A percentile compares a stretch with the other conserved stretches of the same genome.
Conservation (phyloP, 192 early-diverging fungal species). For the Linnemannia hyalina region DNA sequence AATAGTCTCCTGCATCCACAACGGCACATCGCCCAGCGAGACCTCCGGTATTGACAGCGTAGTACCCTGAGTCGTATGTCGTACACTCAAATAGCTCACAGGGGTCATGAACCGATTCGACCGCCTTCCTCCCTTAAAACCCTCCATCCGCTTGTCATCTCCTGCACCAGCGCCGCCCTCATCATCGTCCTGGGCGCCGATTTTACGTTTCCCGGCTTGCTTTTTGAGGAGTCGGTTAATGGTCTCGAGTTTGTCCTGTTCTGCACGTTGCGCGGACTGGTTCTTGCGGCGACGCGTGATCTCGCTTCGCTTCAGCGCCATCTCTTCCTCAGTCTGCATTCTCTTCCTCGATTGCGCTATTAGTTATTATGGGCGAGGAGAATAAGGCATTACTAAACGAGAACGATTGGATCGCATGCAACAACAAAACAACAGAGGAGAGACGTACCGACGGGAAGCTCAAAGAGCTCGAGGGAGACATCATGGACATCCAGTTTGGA, state of each 20-base stretch:
- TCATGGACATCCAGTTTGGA: conserved; percentile 76
- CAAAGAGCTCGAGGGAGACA: conserved; percentile 63
- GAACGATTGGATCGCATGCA: not conserved
- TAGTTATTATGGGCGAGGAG: not conserved
- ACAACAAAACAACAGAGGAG: not conserved
- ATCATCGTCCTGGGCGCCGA: conserved; percentile 70
- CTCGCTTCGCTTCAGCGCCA: conserved; percentile 78
- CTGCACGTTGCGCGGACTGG: conserved; percentile 81
- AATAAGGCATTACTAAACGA: not conserved
- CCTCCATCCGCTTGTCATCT: conserved; percentile 48
- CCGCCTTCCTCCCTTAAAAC: not conserved
- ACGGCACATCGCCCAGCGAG: conserved; percentile 34
- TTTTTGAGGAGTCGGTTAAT: conserved; percentile 87
- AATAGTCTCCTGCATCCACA: conserved; percentile 33
- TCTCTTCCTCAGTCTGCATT: conserved; percentile 77
- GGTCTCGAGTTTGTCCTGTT: conserved; percentile 82
- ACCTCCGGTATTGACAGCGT: conserved; percentile 56
- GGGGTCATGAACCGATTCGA: conserved; percentile 30
- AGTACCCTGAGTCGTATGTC: conserved; percentile 52
- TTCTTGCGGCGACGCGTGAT: conserved; percentile 82
- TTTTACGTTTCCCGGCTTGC: conserved; percentile 78
- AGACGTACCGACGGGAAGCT: conserved; percentile 73
- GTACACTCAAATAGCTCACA: conserved; percentile 52
- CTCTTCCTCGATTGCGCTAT: conserved; percentile 73
- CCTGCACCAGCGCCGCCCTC: conserved; percentile 66